These are phyloP conservation scores for Panaeolus papilionaceus DNA, from an alignment of 768 basidiomycete species.

Conservation along the genomic window DNA sequence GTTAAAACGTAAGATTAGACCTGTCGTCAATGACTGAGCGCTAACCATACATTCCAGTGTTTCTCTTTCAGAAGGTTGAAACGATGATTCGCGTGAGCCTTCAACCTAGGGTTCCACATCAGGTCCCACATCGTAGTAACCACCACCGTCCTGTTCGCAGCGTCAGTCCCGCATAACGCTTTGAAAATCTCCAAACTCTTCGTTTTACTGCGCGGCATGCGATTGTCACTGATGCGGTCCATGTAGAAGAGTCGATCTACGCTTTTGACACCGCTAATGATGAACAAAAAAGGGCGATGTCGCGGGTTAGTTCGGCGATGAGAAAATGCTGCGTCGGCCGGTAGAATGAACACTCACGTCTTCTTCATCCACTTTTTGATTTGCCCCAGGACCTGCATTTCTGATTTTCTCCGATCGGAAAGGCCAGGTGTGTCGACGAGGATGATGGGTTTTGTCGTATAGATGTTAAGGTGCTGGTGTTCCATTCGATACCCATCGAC, in stretches of 20 bases:
- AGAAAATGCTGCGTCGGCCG: not conserved
- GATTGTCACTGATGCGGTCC: slow-evolving; percentile 4
- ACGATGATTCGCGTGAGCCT: not conserved
- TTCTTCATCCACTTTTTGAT: not conserved
- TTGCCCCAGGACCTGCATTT: not conserved
- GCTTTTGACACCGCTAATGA: not conserved
- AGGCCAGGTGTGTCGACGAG: slow-evolving; percentile 3
- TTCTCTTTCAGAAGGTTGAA: not conserved
- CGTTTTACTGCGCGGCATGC: slow-evolving; percentile 2
- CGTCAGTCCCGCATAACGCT: not conserved
- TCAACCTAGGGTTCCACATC: not conserved
- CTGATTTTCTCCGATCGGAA: not conserved
- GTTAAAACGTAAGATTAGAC: not conserved
- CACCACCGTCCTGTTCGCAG: not conserved
- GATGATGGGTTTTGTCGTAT: not conserved
- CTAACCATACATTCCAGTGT: not conserved
- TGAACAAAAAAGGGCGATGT: not conserved
- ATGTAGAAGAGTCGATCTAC: not conserved
- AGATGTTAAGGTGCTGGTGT: not conserved
- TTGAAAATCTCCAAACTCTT: not conserved
- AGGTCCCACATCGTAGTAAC: slow-evolving; percentile 6
- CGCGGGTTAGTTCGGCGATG: not conserved
- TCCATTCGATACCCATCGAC: not conserved
- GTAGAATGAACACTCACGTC: not conserved
- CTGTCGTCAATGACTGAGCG: not conserved